Conservation (phyloP, 2,329 filamentous ascomycete genomes). For the Fusarium fracticaudum region DNA sequence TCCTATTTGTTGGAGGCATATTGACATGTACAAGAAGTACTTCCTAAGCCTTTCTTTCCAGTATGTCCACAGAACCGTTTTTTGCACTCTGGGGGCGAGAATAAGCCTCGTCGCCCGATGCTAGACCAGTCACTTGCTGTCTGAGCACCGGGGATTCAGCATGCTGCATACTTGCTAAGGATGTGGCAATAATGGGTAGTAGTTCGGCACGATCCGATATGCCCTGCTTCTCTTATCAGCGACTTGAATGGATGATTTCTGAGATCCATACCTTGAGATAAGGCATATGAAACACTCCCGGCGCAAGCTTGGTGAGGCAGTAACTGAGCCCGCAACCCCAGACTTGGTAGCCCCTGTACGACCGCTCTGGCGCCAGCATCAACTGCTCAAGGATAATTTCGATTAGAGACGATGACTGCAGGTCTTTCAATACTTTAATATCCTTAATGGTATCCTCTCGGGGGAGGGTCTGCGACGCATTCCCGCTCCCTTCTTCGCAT, state of each 20-base stretch:
- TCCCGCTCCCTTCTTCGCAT: background rate
- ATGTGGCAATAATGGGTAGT: constrained; percentile 44
- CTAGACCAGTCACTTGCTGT: constrained; percentile 39
- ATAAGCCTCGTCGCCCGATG: background rate
- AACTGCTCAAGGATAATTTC: constrained; percentile 40
- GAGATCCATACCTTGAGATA: constrained; percentile 47
- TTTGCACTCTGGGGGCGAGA: background rate
- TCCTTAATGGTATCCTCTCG: background rate
- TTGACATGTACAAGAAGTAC: constrained; percentile 36
- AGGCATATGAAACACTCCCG: constrained; percentile 50
- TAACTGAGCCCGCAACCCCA: constrained; percentile 18
- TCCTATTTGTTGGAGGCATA: constrained; percentile 12
- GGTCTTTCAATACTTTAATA: constrained; percentile 5
- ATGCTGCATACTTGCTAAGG: constrained; percentile 46
- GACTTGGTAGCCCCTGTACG: constrained; percentile 35
- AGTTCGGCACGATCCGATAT: constrained; percentile 42
- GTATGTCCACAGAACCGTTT: background rate
- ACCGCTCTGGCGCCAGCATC: constrained; percentile 39
- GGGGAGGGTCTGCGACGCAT: background rate
- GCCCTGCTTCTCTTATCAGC: constrained; percentile 33
- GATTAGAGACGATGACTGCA: constrained; percentile 18
- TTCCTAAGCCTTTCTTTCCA: constrained; percentile 39
- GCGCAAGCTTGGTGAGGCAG: constrained; percentile 44
- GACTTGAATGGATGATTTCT: too few relatives aligned
- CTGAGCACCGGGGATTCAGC: constrained; percentile 49